Base-by-base conservation (phyloP, 495 filamentous ascomycete species). In the Penicillium samsonianum region DNA sequence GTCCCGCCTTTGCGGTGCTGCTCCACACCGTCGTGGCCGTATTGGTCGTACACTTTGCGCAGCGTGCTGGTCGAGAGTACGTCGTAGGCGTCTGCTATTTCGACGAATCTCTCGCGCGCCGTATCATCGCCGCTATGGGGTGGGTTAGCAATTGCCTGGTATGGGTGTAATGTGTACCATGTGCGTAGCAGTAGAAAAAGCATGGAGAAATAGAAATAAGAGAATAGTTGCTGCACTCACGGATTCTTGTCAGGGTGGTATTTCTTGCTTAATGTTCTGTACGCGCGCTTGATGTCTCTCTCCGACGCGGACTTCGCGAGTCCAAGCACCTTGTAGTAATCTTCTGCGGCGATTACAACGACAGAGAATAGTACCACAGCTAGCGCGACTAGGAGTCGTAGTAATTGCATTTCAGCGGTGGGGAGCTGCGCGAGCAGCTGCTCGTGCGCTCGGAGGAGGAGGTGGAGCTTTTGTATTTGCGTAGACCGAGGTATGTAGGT, bases 201-300 rank as follows among this genome's bases (percentile, higher is more conserved):
- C 16, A 17, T 8, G 7, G 2, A 35, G 4, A 16, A 1, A 37
- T n/a, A 38, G 16, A 38, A 17, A n/a, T 9, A 20, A 37, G 5
- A 33, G 25, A 10, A 37, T 33, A 23, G 9, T 30, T 17, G 9
- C 5, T 11, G 17, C 10, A 82, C 88, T 65, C 77, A 96, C 90
- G 94, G 94, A 61, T 99, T 99, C 83, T 99, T 99, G 70, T 99
- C 94, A 1, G 94, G 94, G 66, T 99, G 94, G 72, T 82, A 96
- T 75, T 96, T 96, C 75, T 97, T 97, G 80, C 90, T 94, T 5
- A 98, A 77, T 47, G 84, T 88, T 48, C 91, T 84, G 73, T 99
- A 99, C 33, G 94, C 95, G n/a, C 88, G 85, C 75, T 98, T 99
- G 74, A 98, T 92, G 67, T 98, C 91, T 63, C 84, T 85, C 47